These are phyloP conservation scores for Nakazawaea laoshanensis DNA, from an alignment of 805 yeast species.

Conservation along the genomic window DNA sequence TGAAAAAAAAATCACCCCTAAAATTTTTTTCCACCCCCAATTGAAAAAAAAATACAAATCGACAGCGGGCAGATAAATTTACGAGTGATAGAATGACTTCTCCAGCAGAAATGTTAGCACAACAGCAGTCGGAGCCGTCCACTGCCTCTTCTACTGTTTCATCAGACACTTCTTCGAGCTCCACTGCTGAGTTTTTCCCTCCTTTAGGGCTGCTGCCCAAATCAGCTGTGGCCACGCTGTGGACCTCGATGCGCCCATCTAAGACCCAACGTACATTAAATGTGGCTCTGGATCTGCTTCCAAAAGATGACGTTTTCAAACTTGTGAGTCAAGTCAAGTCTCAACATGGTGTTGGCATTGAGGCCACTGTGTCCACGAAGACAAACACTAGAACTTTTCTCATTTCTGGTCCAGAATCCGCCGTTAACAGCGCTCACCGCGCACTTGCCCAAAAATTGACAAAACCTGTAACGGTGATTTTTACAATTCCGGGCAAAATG, in stretches of 20 bases:
- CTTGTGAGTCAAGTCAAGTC: slow-evolving; percentile 56
- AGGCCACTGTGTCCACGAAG: slow-evolving; percentile 71
- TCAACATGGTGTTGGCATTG: slow-evolving; percentile 57
- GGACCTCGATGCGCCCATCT: slow-evolving; percentile 5
- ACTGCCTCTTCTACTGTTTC: background rate
- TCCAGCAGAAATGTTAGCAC: slow-evolving; percentile 31
- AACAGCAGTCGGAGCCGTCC: slow-evolving; percentile 20
- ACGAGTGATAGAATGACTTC: slow-evolving; percentile 27
- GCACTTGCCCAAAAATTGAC: slow-evolving; percentile 71
- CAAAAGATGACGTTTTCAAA: slow-evolving; percentile 60
- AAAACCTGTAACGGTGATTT: slow-evolving; percentile 54
- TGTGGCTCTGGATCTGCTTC: slow-evolving; percentile 20
- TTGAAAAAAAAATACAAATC: background rate
- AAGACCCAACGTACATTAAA: slow-evolving; percentile 19
- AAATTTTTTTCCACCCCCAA: too few species aligned
- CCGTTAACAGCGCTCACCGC: slow-evolving; percentile 63
- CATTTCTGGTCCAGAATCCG: slow-evolving; percentile 63
- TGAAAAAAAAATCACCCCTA: too few species aligned
- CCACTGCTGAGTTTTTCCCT: background rate
- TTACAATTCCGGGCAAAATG: slow-evolving; percentile 68
- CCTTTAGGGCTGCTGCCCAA: background rate
- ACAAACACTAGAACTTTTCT: slow-evolving; percentile 77
- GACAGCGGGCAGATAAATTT: background rate
- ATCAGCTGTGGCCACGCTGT: background rate
- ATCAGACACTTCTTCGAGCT: too few species aligned